Evolutionary conservation across 2,329 filamentous ascomycete genomes (phyloP).

Genomic region (Penicillium brasilianum): DNA sequence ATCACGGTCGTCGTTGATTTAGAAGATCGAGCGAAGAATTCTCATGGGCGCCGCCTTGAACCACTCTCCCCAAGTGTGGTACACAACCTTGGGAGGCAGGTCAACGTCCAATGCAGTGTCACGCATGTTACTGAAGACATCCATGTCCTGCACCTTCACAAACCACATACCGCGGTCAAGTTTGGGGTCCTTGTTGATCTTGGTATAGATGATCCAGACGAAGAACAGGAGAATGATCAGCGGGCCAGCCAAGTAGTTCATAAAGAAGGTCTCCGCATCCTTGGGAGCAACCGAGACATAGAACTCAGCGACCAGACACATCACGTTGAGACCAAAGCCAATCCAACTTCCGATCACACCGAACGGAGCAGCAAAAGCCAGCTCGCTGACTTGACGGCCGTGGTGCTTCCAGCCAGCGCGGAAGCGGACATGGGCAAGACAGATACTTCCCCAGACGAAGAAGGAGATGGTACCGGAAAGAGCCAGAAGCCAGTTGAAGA

Average conservation of each 20-base stretch:
- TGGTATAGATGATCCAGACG: slow-evolving; percentile 28
- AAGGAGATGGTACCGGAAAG: slow-evolving; percentile 67
- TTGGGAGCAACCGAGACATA: slow-evolving; percentile 37
- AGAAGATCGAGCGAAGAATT: slow-evolving; percentile 26
- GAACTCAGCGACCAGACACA: slow-evolving; percentile 59
- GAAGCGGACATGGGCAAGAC: slow-evolving; percentile 71
- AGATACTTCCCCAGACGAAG: slow-evolving; percentile 71
- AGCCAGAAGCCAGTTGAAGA: slow-evolving; percentile 69
- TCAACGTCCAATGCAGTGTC: slow-evolving; percentile 30
- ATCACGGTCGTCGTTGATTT: slow-evolving; percentile 11
- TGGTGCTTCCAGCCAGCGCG: slow-evolving; percentile 63
- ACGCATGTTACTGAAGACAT: slow-evolving; percentile 27
- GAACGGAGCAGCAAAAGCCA: slow-evolving; percentile 65
- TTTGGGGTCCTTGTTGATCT: slow-evolving; percentile 25
- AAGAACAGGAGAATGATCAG: slow-evolving; percentile 47
- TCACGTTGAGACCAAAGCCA: slow-evolving; percentile 61
- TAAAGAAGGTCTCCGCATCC: slow-evolving; percentile 52
- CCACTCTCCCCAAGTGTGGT: slow-evolving; percentile 30
- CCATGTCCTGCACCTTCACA: slow-evolving; percentile 26
- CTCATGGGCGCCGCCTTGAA: slow-evolving; percentile 29
- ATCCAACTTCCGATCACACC: slow-evolving; percentile 68
- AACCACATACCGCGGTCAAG: slow-evolving; percentile 31
- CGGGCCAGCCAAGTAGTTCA: slow-evolving; percentile 49
- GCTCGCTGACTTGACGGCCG: slow-evolving; percentile 66
- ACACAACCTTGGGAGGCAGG: slow-evolving; percentile 28